These are phyloP conservation scores for Hypoxylon rubiginosum DNA, from an alignment of 2,329 filamentous ascomycete genomes.

Conservation along the genomic window DNA sequence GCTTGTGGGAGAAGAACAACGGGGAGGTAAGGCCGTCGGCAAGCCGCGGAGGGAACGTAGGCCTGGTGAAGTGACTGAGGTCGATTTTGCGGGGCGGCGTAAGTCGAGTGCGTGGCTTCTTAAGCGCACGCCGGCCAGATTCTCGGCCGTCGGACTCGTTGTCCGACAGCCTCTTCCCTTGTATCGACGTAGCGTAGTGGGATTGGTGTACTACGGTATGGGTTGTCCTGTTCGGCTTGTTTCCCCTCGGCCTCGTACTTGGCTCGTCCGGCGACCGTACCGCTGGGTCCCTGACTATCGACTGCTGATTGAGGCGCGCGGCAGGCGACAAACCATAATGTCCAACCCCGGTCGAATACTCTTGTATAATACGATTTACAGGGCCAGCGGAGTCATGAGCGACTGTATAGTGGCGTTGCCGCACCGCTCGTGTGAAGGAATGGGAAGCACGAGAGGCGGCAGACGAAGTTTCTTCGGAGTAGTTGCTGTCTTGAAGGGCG, in stretches of 20 bases:
- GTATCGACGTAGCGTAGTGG: slow-evolving; percentile 32
- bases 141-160: slow-evolving; percentile 39
- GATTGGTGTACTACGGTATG: slow-evolving; percentile 35
- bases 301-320: slow-evolving; percentile 37
- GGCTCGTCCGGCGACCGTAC: slow-evolving; percentile 33
- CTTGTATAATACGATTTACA: slow-evolving; percentile 42
- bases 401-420: slow-evolving; percentile 42
- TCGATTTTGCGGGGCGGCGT: slow-evolving; percentile 62
- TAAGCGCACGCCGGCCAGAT: slow-evolving; percentile 50
- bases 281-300: slow-evolving; percentile 38
- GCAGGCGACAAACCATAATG: slow-evolving; percentile 51
- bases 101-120: slow-evolving; percentile 64
- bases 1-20: slow-evolving; percentile 65
- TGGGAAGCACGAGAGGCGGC: slow-evolving; percentile 36
- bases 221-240: slow-evolving; percentile 26
- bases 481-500: slow-evolving; percentile 40
- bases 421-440: slow-evolving; percentile 41
- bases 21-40: slow-evolving; percentile 62
- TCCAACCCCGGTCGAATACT: slow-evolving; percentile 47
- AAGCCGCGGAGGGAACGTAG: slow-evolving; percentile 47
- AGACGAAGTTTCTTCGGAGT: slow-evolving; percentile 40
- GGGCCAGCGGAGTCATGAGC: slow-evolving; percentile 43
- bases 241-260: slow-evolving; percentile 27
- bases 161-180: slow-evolving; percentile 43
- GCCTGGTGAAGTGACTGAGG: slow-evolving; percentile 53